phyloP scores from a whole-genome alignment of 129 eudicot species.

The Flaveria ramosissima region DNA sequence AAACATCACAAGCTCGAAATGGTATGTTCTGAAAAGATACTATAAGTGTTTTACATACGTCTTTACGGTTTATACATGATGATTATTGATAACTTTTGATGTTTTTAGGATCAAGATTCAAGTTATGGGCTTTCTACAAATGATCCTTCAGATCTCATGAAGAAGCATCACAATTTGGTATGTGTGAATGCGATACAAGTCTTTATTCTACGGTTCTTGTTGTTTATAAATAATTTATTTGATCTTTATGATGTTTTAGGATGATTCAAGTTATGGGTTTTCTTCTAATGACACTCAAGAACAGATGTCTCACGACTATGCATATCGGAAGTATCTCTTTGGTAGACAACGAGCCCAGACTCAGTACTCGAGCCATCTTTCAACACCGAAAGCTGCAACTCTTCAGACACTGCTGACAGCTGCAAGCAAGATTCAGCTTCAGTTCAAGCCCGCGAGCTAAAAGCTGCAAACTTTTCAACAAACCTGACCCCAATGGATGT shows the following conservation, averaged over 20 bases:
- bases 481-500: constrained; percentile 41
- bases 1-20: constrained; percentile 24
- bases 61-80: too few relatives aligned
- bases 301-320: constrained; percentile 29
- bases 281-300: constrained; percentile 36
- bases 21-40: constrained; percentile 37
- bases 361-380: constrained; percentile 76
- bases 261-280: constrained; percentile 33
- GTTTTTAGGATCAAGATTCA: too few relatives aligned
- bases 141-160: too few relatives aligned
- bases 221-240: neutral
- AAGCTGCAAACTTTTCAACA: constrained; percentile 28
- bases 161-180: too few relatives aligned
- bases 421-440: constrained; percentile 61
- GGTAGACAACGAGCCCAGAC: constrained; percentile 63
- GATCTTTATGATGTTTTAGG: constrained; percentile 19
- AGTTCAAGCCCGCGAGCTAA: constrained; percentile 39
- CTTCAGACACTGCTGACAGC: constrained; percentile 60
- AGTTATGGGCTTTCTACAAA: too few relatives aligned
- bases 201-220: constrained; percentile 1
- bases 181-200: neutral
- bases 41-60: too few relatives aligned
- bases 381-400: constrained; percentile 68
- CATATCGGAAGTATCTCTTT: constrained; percentile 38
- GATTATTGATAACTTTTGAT: too few relatives aligned